Percentiles rank a stretch among this genome's conserved stretches.
These are phyloP conservation scores for Lactarius vividus DNA, from an alignment of 768 basidiomycete species.

Conservation along the genomic window DNA sequence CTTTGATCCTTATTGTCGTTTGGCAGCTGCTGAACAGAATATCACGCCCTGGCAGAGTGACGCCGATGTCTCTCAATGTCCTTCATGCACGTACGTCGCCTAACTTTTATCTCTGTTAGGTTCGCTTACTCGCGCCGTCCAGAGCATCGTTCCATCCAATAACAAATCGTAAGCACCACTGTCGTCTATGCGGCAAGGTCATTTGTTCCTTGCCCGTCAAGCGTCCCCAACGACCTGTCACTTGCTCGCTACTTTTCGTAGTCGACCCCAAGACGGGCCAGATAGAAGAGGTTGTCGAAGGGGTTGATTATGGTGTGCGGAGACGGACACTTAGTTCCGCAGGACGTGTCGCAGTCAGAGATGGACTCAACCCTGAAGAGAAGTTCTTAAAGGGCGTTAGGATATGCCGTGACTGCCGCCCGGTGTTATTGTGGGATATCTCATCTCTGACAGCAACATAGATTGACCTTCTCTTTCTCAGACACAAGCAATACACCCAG, in stretches of 20 bases:
- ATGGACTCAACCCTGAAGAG: constrained; percentile 56
- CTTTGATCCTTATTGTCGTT: neutral
- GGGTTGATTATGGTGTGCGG: constrained; percentile 79
- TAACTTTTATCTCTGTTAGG: neutral
- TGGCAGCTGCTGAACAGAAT: constrained; percentile 73
- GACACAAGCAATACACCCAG: constrained; percentile 76
- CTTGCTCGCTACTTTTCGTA: constrained; percentile 81
- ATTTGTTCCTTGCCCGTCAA: constrained; percentile 87
- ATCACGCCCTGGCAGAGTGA: constrained; percentile 97
- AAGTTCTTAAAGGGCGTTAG: constrained; percentile 88
- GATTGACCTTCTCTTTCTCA: constrained; percentile 33
- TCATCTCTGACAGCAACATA: neutral
- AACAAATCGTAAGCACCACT: constrained; percentile 95
- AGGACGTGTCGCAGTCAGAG: constrained; percentile 29
- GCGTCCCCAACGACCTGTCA: constrained; percentile 57
- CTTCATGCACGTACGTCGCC: constrained; percentile 72
- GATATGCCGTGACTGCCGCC: constrained; percentile 81
- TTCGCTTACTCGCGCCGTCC: constrained; percentile 1
- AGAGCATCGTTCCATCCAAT: constrained; percentile 81
- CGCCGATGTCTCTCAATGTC: constrained; percentile 69
- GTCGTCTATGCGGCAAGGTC: constrained; percentile 88
- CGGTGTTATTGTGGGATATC: constrained; percentile 68
- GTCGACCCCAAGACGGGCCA: constrained; percentile 74
- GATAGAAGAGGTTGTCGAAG: constrained; percentile 83
- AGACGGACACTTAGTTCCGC: constrained; percentile 39